phyloP scores from a whole-genome alignment of 2,329 filamentous ascomycete genomes.

The Calonectria hongkongensis region DNA sequence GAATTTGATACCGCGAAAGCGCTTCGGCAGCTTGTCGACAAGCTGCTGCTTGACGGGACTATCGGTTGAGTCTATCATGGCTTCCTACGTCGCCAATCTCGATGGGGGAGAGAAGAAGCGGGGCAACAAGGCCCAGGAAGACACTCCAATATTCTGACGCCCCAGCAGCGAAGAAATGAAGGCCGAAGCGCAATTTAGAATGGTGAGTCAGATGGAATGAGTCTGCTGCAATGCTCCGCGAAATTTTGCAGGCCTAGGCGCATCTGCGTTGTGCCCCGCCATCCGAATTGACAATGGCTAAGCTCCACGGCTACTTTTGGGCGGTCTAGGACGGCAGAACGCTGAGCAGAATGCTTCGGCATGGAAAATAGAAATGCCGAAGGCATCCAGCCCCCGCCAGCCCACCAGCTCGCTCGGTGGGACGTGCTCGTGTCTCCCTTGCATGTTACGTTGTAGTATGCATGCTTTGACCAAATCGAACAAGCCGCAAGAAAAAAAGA shows the following conservation, averaged over 20 bases:
- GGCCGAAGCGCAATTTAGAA: conserved; percentile 7
- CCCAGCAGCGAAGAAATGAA: conserved; percentile 3
- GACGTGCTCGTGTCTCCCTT: conserved; percentile 9
- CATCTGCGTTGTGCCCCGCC: conserved; percentile 25
- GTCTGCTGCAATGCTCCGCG: conserved; percentile 14
- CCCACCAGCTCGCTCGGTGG: conserved; percentile 1
- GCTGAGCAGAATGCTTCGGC: not conserved
- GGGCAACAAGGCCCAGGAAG: conserved; percentile 21
- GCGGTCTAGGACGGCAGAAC: conserved; percentile 17
- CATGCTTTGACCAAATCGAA: conserved; percentile 1
- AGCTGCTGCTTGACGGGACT: conserved; percentile 87
- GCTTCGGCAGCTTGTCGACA: conserved; percentile 90
- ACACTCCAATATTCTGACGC: conserved; percentile 5
- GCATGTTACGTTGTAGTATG: conserved; percentile 1
- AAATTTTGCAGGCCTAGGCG: conserved; percentile 29
- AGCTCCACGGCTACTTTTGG: conserved; percentile 26
- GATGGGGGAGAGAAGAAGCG: conserved; percentile 8
- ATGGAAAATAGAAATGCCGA: not conserved
- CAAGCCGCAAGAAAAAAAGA: not conserved
- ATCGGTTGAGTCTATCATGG: conserved; percentile 47
- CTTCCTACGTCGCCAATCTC: conserved; percentile 19
- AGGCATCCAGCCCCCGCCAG: conserved; percentile 19
- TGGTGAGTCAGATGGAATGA: conserved; percentile 22
- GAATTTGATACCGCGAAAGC: conserved; percentile 95
- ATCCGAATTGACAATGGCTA: conserved; percentile 24